These are phyloP conservation scores for Sarcodon sp. DNA, from an alignment of 768 basidiomycete genomes.

Conservation along the genomic window DNA sequence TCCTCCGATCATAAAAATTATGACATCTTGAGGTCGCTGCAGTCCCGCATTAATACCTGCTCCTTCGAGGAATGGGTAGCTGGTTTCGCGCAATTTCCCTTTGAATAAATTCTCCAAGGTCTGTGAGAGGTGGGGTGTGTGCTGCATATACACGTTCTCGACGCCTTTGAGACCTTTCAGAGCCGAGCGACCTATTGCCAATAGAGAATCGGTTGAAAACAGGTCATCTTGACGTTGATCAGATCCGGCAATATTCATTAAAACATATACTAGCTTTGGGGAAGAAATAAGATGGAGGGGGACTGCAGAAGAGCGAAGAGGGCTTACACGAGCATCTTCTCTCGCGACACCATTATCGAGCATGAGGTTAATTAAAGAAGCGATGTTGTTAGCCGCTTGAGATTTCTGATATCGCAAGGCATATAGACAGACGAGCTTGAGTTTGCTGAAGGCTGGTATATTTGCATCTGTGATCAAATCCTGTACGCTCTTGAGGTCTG, in stretches of 20 bases:
- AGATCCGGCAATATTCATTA: conserved; percentile 85
- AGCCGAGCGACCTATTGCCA: conserved; percentile 89
- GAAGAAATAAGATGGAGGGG: conserved; percentile 6
- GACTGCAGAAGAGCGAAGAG: neutral
- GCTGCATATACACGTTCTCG: conserved; percentile 98
- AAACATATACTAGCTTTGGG: conserved; percentile 76
- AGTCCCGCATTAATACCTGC: conserved; percentile 54
- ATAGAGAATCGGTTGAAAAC: conserved; percentile 88
- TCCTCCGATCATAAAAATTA: conserved; percentile 94
- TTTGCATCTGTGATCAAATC: conserved; percentile 52
- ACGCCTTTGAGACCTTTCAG: conserved; percentile 96
- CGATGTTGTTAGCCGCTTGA: conserved; percentile 61
- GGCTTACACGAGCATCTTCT: conserved; percentile 60
- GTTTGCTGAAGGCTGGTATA: conserved; percentile 71
- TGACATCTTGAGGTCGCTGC: conserved; percentile 86
- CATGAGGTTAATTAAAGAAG: conserved; percentile 60
- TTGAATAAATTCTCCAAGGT: conserved; percentile 84
- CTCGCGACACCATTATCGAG: conserved; percentile 63
- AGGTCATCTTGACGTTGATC: conserved; percentile 97
- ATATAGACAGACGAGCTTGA: conserved; percentile 83
- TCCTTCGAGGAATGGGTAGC: conserved; percentile 81
- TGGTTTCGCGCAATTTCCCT: conserved; percentile 76
- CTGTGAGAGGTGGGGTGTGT: conserved; percentile 84
- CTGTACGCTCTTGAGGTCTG: conserved; percentile 89
- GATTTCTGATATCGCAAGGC: conserved; percentile 92